Evolutionary conservation across 1,284 basidiomycete genomes (phyloP), one percentile per base, ranked within the genome.

Genomic region (Fomitiporia mediterranea): DNA sequence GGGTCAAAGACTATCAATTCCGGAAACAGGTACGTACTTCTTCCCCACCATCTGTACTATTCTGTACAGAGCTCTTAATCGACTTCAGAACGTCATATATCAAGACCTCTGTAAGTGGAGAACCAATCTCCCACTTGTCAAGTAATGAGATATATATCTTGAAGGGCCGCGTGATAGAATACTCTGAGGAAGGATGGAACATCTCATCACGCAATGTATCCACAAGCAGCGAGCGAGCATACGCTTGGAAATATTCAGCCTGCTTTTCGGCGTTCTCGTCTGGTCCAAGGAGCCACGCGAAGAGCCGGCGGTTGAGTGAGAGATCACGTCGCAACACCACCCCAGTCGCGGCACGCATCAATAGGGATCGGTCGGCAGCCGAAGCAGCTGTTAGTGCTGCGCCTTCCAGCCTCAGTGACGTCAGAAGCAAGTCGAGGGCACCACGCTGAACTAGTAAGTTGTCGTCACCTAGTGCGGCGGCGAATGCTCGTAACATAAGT

Each of bases 41-140:
- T 68, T 86, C 86, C 48, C 75, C 73, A 38, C 74, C 73, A 38
- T 76, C 83, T 9, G 70, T 65, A 21, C 76, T 73, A 5, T 73
- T 70, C 32, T 83, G 74, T 32, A 85, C 69, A 35, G 82, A 73
- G n/a, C 71, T 69, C 66, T 82, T 81, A 46, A 94, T 75, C 2
- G 89, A 83, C 52, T 78, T 82, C 66, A 96, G 84, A 0, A 89
- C 79, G 61, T 97, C 91, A 56, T 92, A 82, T 3, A 91, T 82
- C 34, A 98, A 72, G 1, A 75, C 77, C 44, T 91, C 83, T 0
- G 94, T 95, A 25, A 99, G 71, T 0, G 82, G 78, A 17, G 83
- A 82, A 0, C 96, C 96, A 51, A 99, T 87, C 70, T 98, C 94
- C 90, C 93, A 98, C 69, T 97, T 97, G 71, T 99, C 97, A 60